Evolutionary conservation across 2,329 filamentous ascomycete genomes (phyloP).

Genomic region (Cladobotryum protrusum): DNA sequence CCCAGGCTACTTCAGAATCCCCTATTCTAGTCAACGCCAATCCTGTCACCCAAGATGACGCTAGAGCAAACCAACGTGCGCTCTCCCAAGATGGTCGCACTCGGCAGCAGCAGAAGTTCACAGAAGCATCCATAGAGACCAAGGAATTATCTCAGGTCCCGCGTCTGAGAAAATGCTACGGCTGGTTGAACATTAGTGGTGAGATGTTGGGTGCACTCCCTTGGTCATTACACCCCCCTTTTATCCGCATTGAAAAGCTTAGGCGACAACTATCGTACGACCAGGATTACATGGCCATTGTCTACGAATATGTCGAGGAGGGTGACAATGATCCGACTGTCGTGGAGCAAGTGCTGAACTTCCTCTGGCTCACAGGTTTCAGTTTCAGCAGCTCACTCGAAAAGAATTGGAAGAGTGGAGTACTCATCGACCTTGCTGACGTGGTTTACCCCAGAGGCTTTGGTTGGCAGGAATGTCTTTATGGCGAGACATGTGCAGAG

Average conservation of each 20-base stretch:
- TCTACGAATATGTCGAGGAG: slow-evolving; percentile 9
- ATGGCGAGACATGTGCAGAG: no score
- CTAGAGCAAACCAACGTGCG: background rate
- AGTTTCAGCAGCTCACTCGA: background rate
- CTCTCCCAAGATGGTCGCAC: background rate
- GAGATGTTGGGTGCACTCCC: background rate
- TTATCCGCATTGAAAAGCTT: background rate
- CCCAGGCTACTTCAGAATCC: background rate
- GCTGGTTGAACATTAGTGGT: background rate
- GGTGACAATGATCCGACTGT: background rate
- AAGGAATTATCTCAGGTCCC: background rate
- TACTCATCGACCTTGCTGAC: slow-evolving; percentile 3
- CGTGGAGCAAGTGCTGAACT: background rate
- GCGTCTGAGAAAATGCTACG: slow-evolving; percentile 2
- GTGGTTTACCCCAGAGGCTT: background rate
- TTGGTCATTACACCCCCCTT: background rate
- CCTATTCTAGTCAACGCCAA: slow-evolving; percentile 1
- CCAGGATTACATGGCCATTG: slow-evolving; percentile 1
- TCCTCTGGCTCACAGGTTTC: slow-evolving; percentile 5
- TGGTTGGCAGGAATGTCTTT: no score
- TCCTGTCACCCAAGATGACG: background rate
- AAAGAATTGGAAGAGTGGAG: slow-evolving; percentile 4
- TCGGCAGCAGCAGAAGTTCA: background rate
- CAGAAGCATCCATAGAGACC: background rate
- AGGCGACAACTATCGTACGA: background rate